phyloP scores from a whole-genome alignment of 441 rosid species.

The California macrophylla region DNA sequence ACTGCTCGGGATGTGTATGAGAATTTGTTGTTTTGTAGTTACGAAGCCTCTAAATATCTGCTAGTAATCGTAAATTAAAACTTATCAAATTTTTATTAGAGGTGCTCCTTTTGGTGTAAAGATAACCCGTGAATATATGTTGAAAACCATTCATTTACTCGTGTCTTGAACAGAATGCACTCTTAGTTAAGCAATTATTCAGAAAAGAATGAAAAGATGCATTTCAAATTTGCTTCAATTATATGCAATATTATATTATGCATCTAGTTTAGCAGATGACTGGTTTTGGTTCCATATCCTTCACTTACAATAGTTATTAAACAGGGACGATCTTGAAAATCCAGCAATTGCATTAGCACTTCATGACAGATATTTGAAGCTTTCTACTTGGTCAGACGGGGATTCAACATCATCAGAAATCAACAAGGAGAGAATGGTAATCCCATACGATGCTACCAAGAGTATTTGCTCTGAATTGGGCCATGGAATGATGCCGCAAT shows the following conservation, averaged over 20 bases:
- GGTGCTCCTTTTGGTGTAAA: neutral
- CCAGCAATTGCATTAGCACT: constrained; percentile 33
- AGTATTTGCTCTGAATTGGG: constrained; percentile 23
- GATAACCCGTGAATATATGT: neutral
- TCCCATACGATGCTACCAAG: constrained; percentile 32
- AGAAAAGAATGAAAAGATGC: neutral
- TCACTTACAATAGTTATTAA: neutral
- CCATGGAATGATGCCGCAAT: constrained; percentile 6
- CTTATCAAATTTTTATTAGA: neutral
- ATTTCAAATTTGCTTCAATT: neutral
- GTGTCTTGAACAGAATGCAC: neutral
- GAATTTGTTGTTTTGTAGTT: neutral
- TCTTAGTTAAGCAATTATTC: neutral
- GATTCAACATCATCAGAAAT: constrained; percentile 12
- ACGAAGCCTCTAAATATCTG: neutral
- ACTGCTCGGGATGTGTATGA: neutral
- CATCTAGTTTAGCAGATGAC: neutral
- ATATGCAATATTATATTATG: constrained; percentile 4
- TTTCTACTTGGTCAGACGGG: constrained; percentile 30
- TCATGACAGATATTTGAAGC: constrained; percentile 27
- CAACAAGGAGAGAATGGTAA: constrained; percentile 6
- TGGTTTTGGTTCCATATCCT: neutral
- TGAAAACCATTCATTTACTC: neutral
- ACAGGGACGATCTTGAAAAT: constrained; percentile 21
- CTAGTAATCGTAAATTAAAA: neutral